These are phyloP conservation scores for Pichia sp. DNA, from an alignment of 1,139 yeast genomes.

Conservation along the genomic window DNA sequence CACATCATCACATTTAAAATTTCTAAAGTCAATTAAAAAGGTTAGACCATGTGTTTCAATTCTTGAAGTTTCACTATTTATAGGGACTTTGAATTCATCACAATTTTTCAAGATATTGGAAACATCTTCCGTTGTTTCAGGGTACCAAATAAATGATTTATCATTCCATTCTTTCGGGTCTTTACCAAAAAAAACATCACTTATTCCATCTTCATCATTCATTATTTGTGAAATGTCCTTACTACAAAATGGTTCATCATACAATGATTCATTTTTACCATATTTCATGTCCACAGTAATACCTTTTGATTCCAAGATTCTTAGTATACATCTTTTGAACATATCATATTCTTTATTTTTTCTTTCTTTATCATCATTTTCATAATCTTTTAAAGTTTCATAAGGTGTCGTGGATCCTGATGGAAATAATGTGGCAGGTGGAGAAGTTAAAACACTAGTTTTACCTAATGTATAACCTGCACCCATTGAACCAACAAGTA, in stretches of 20 bases:
- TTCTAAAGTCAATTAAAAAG: conserved; percentile 15
- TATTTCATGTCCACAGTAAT: conserved; percentile 19
- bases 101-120: conserved; percentile 20
- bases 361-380: conserved; percentile 14
- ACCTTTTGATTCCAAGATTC: conserved; percentile 24
- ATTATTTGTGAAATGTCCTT: conserved; percentile 31
- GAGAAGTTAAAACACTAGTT: conserved; percentile 19
- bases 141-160: conserved; percentile 18
- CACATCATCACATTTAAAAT: background rate
- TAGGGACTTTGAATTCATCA: conserved; percentile 24
- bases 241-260: conserved; percentile 19
- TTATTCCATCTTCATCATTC: conserved; percentile 35
- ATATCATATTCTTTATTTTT: conserved; percentile 18
- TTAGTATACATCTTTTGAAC: conserved; percentile 23
- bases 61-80: conserved; percentile 14
- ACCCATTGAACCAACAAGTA: conserved; percentile 28
- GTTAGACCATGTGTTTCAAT: conserved; percentile 12
- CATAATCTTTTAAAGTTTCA: conserved; percentile 24
- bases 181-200: conserved; percentile 35
- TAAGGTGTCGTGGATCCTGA: conserved; percentile 21
- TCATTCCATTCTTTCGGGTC: conserved; percentile 30
- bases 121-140: conserved; percentile 21
- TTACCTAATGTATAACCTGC: conserved; percentile 29
- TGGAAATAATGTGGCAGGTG: conserved; percentile 27
- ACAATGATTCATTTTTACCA: conserved; percentile 19